Conservation (phyloP, 176 grass and related monocot species). For the Carex littledalei region DNA sequence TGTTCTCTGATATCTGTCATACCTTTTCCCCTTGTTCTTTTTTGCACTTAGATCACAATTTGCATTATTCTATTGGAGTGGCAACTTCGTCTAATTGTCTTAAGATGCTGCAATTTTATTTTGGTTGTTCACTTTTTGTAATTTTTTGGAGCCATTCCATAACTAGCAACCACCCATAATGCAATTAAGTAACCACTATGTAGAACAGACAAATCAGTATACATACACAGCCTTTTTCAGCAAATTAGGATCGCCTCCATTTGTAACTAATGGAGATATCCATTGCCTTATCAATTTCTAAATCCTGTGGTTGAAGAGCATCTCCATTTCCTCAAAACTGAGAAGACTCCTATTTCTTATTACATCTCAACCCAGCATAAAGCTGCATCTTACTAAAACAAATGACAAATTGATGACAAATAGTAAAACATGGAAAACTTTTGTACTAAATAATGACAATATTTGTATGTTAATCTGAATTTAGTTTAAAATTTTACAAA, state of each 20-base stretch:
- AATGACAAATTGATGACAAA: slow-evolving; percentile 16
- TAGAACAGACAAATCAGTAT: background rate
- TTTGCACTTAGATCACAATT: background rate
- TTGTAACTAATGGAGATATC: background rate
- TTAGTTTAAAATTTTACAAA: slow-evolving; percentile 15
- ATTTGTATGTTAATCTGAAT: background rate
- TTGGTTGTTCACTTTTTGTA: background rate
- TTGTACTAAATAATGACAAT: background rate
- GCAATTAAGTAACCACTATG: background rate
- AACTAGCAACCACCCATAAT: background rate
- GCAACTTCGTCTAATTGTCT: too few species aligned
- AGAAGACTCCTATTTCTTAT: background rate
- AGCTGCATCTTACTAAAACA: background rate
- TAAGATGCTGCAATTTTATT: background rate
- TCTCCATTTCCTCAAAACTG: background rate
- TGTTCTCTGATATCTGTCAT: background rate
- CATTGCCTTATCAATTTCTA: background rate
- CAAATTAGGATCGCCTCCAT: background rate
- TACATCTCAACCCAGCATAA: background rate
- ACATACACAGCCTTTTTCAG: background rate
- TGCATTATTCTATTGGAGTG: background rate
- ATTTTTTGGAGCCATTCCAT: background rate
- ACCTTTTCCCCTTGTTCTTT: background rate
- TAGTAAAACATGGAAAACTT: slow-evolving; percentile 10
- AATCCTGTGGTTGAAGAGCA: background rate